phyloP scores from a whole-genome alignment of 176 grass and related monocot species.

The Tuctoria greenei region DNA sequence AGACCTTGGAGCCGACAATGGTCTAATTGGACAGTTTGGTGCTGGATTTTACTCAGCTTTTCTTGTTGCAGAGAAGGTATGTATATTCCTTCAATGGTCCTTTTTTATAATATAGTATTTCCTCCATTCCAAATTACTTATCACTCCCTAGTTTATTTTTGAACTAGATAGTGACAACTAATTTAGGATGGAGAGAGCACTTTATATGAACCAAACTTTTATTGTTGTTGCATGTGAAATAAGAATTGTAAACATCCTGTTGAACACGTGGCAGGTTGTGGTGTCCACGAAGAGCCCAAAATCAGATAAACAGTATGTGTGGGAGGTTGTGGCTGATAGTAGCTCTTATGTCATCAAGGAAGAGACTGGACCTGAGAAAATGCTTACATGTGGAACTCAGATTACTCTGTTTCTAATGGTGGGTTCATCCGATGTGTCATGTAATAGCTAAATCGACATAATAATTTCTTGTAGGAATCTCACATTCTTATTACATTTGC shows the following conservation, averaged over 20 bases:
- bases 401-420: conserved; percentile 78
- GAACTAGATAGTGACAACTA: no score
- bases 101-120: conserved; percentile 6
- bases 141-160: no score
- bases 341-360: conserved; percentile 86
- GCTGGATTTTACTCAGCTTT: conserved; percentile 93
- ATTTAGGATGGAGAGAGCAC: no score
- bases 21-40: conserved; percentile 88
- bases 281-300: conserved; percentile 91
- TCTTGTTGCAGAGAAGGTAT: conserved; percentile 73
- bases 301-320: conserved; percentile 83
- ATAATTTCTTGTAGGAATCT: neutral
- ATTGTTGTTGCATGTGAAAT: neutral
- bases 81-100: neutral
- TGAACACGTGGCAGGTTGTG: conserved; percentile 42
- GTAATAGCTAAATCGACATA: neutral
- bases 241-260: neutral
- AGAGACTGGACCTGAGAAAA: conserved; percentile 75
- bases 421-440: conserved; percentile 11
- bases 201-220: neutral
- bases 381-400: conserved; percentile 70
- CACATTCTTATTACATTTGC: conserved; percentile 30
- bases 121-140: no score
- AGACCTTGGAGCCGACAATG: conserved; percentile 73
- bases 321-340: conserved; percentile 81